phyloP scores from a whole-genome alignment of 805 yeast species.

The Candida coquimbonensis region DNA sequence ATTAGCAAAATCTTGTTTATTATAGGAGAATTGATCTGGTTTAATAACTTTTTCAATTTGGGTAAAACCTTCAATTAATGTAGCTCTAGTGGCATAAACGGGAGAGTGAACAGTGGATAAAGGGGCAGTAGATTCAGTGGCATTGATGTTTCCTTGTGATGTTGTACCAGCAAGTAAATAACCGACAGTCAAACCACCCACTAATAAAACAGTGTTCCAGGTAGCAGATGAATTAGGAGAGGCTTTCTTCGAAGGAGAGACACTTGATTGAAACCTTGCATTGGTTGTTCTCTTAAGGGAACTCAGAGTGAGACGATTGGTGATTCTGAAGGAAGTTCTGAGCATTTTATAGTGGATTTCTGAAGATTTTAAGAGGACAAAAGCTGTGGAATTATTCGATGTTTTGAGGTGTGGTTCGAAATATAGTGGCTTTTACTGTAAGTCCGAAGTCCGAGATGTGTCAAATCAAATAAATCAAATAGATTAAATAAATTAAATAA shows the following conservation, averaged over 20 bases:
- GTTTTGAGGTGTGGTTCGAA: too few species aligned
- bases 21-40: slow-evolving; percentile 7
- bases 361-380: too few species aligned
- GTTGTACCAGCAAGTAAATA: slow-evolving; percentile 3
- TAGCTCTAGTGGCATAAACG: slow-evolving; percentile 9
- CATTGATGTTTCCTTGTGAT: slow-evolving; percentile 2
- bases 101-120: background rate
- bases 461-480: too few species aligned
- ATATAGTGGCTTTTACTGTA: too few species aligned
- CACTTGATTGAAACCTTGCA: background rate
- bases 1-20: slow-evolving; percentile 9
- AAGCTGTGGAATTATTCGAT: too few species aligned
- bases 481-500: too few species aligned
- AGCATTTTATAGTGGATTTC: too few species aligned
- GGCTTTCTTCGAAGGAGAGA: background rate
- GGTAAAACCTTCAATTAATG: slow-evolving; percentile 6
- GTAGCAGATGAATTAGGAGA: background rate
- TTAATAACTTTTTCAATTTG: slow-evolving; percentile 9
- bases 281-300: background rate
- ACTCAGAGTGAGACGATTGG: background rate
- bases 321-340: too few species aligned
- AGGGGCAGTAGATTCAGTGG: background rate
- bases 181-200: slow-evolving; percentile 9
- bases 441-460: too few species aligned
- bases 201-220: slow-evolving; percentile 1